Base-by-base conservation (phyloP, 2,329 filamentous ascomycete species). In the Diaporthe batatas region DNA sequence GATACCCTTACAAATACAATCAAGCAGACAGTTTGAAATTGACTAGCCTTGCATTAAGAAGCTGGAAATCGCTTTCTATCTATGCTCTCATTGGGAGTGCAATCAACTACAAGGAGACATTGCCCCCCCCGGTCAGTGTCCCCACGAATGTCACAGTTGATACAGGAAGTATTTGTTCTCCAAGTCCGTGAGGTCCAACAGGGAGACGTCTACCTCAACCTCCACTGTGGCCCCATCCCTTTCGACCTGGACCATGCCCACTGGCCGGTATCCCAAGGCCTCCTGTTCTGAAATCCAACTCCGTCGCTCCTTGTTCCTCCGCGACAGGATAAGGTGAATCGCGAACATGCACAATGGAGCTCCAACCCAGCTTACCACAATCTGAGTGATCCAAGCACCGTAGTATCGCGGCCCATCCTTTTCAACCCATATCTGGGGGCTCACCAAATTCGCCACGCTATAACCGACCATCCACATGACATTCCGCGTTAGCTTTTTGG, bases 111-210 rank as follows among this genome's bases (percentile, higher is more conserved):
- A 4, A n/a, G 39, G 5, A 64, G 23, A 64, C 25, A 64, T 4
- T 32, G 39, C 58, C n/a, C 6, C 12, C 25, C 11, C 25, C 1
- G 1, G 39, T 32, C 44, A 51, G 12, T 36, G 32, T 14, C 12
- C 29, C 25, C 2, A 6, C 6, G 14, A 29, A 14, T 65, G 21
- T 65, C 32, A 80, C 47, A 79, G 36, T 0, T 79, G 78, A 70
- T 84, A 84, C 7, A 83, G 79, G 32, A 84, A 84, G 69, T 79
- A 80, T 34, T 78, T 80, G 64, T 83, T 84, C 70, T 84, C 80
- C 59, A 83, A 34, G 67, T 84, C 83, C 2, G 82, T 84, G 58
- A 84, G 70, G 55, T 84, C 80, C 72, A 83, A n/a, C 42, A 83
- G 69, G 0, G 82, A 78, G 44, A 83, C 74, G 32, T 83, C 80